Evolutionary conservation across 306 rosid genomes (phyloP), one percentile per base, ranked within the genome.

Genomic region (Trifolium repens): DNA sequence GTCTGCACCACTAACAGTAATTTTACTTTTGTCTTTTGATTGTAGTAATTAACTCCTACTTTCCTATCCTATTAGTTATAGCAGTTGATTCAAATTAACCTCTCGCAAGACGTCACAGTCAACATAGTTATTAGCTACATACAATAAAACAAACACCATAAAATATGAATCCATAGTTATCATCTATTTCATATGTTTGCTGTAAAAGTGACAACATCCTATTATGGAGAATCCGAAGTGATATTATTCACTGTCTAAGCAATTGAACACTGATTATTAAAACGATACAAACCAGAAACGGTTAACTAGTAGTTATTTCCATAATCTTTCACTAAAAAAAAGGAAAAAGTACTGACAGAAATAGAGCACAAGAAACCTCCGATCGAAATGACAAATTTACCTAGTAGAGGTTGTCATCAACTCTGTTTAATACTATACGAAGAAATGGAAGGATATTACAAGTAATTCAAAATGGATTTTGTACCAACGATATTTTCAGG

Each of bases 401-500:
- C 67, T 71, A 19, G 49, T 42, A 47, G 65, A 39, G 27, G 72
- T 67, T 12, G 81, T n/a, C 80, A 44, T 24, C 64, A 16, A 57
- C 72, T 82, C 13, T 27, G 84, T 74, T 85, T 85, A 67, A 78
- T 70, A 74, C 75, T 26, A 13, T 27, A 8, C 64, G 27, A 79
- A 82, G 69, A 78, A 67, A 78, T 35, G 53, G 53, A 30, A 78
- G 42, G 82, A 80, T 78, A 54, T 62, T 79, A 71, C 85, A 73
- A 55, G 63, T 87, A 69, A 72, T 79, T 72, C 70, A 40, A 74
- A 74, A 74, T 80, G 78, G 80, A 84, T 79, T 74, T 80, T 82
- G 69, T n/a, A 82, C 79, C 82, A 57, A 78, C 13, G 60, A 46
- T 39, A 81, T 65, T 75, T 58, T 55, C 17, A 34, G 77, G 14